Evolutionary conservation across 331 rosid genomes (phyloP), one percentile per base, ranked within the genome.

Genomic region (Quercus tomentella): DNA sequence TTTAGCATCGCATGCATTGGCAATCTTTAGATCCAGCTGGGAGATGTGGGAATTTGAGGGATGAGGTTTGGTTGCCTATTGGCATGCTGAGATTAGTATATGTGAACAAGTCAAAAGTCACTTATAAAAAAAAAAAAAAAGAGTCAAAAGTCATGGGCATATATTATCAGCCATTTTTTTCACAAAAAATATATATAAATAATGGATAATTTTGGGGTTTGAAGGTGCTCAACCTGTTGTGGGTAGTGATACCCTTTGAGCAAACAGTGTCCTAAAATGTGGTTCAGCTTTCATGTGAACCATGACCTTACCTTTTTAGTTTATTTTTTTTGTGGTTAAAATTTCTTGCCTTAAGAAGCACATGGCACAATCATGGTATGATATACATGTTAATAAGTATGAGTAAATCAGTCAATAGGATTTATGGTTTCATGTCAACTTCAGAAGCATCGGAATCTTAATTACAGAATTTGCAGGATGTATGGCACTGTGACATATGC

Each of bases 401-500:
- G 5, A 60, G 1, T 12, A 60, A 23, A 4, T 22, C 66, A 60
- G 25, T 11, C 31, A 21, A 60, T 20, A 60, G 15, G 33, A 11
- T 60, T 9, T 60, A 23, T 60, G 66, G 7, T 60, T 60, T 60
- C 14, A 9, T 17, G n/a, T 45, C 43, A 18, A 35, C 26, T n/a
- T 45, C 26, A 31, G 54, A 63, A 65, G 35, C n/a, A 33, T 82
- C 78, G 56, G 35, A 70, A 23, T 57, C 28, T 57, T 4, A 67
- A 37, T 77, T 68, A 10, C 21, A 66, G n/a, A 80, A 31, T 80
- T 82, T 84, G 56, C 83, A 92, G 97, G 97, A 94, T 85, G 89
- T 91, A 57, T 90, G 97, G 97, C 97, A 91, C 63, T 94, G 98
- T 68, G 98, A 91, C 80, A 92, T 92, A 85, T 94, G 98, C 88